phyloP scores from a whole-genome alignment of 1,284 basidiomycete species.

The Meripilus lineatus region DNA sequence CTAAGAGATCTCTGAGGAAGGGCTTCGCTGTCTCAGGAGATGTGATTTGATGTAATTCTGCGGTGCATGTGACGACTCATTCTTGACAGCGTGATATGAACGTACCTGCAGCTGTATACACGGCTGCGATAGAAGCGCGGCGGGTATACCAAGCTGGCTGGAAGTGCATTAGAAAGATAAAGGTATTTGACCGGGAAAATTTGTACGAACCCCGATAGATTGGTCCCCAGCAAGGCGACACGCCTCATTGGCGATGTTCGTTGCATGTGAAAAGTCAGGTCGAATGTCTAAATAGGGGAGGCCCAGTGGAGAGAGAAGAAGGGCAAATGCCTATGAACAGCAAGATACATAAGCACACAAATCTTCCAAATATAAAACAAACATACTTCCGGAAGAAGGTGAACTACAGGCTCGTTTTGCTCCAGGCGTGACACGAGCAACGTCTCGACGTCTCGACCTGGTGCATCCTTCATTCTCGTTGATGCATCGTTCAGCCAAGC shows the following conservation, averaged over 20 bases:
- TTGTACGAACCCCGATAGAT: slow-evolving; percentile 45
- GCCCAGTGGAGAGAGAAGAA: slow-evolving; percentile 48
- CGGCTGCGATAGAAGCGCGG: slow-evolving; percentile 53
- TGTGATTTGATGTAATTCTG: slow-evolving; percentile 71
- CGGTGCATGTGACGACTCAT: neutral
- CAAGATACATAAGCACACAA: neutral
- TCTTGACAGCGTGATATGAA: slow-evolving; percentile 8
- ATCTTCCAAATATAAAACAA: neutral
- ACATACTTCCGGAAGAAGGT: slow-evolving; percentile 59
- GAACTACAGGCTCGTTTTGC: slow-evolving; percentile 61
- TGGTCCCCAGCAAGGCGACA: slow-evolving; percentile 50
- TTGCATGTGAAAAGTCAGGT: slow-evolving; percentile 55
- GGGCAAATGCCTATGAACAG: slow-evolving; percentile 51
- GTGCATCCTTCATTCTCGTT: slow-evolving; percentile 39
- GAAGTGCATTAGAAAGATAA: slow-evolving; percentile 7
- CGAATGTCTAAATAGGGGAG: slow-evolving; percentile 51
- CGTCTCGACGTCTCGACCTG: slow-evolving; percentile 34
- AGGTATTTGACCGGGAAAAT: neutral
- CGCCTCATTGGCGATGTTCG: slow-evolving; percentile 61
- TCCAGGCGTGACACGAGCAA: slow-evolving; percentile 49
- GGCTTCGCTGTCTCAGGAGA: slow-evolving; percentile 58
- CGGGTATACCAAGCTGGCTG: slow-evolving; percentile 67
- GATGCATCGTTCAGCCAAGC: slow-evolving; percentile 69
- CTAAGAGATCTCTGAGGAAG: slow-evolving; percentile 62
- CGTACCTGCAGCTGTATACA: slow-evolving; percentile 64